Base-by-base conservation (phyloP, 129 eudicot genomes). In the Flaveria trinervia region DNA sequence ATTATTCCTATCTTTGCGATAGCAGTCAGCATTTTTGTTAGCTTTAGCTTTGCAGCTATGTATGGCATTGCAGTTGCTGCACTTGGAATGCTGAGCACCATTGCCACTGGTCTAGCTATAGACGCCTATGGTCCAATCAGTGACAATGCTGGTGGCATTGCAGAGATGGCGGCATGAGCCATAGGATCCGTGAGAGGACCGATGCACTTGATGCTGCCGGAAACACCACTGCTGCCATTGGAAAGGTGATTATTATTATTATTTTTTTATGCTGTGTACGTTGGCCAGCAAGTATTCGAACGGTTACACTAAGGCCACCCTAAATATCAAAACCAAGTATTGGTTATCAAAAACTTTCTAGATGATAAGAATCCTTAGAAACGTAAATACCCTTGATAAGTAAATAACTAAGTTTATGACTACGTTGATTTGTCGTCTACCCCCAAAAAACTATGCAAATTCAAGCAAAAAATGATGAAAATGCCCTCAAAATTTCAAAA, bases 161-260 rank as follows among this genome's bases (percentile, higher is more conserved):
- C 97, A 57, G 97, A 92, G 85, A 92, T 92, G 97, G 97, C 97
- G 12, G 97, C 7, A 92, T 92, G 97, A 92, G 97, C 85, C 97
- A 92, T 87, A 62, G 86, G 48, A 89, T 92, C 46, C 92, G 97
- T 28, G 95, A 92, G 82, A 76, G 97, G 50, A 92, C 97, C 11
- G 97, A 92, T 77, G 97, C 97, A 65, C 96, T 92, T 16, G 97
- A 92, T 78, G 97, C 97, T 44, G 97, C 97, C 14, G 97, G 95
- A 25, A 91, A 91, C 80, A 91, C 97, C 77, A 91, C 97, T 48
- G 97, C 97, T 9, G 97, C 97, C 39, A 92, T 92, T 71, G 96
- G 97, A 77, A 92, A 92, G 92, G 96, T 90, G 69, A 3, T 17
- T 11, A 11, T 26, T 14, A 3, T 49, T 20, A 7, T 22, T 30